Base-by-base conservation (phyloP, 148 eudicot genomes). In the Gaultheria prostrata region DNA sequence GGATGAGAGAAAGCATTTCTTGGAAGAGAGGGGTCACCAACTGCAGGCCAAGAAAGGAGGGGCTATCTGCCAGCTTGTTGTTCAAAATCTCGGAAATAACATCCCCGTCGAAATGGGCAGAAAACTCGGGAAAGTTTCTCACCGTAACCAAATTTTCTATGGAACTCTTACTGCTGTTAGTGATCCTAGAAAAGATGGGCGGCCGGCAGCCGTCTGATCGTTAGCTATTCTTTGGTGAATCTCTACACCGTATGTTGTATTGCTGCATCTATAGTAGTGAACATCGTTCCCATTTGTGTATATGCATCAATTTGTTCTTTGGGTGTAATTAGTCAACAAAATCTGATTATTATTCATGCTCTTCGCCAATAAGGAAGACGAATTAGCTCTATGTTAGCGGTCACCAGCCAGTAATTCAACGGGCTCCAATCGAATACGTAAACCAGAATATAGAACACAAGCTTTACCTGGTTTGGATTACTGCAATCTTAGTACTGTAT, bases 131-230 rank as follows among this genome's bases (percentile, higher is more conserved):
- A 87, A 77, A 63, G 71, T 33, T 59, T 65, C 48, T 39, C 70
- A 73, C 6, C 71, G 3, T 28, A 79, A 85, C 20, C 39, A 69
- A 26, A 88, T 85, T n/a, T 50, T 82, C 45, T 85, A 77, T 71
- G 99, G 99, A 50, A 86, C 84, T 26, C 94, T 96, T 21, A 94
- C 94, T 80, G 98, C 93, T 50, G 97, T 96, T 11, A 89, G 96
- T 86, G 94, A 94, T 32, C 75, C 75, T 45, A 70, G 75, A 45
- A 70, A 70, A 70, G 75, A 70, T 70, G 75, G 75, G 76, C 88
- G 82, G 76, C 98, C 97, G 71, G 98, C 99, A 63, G 94, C 93
- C 3, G 81, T 91, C 77, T 94, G 87, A 95, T 59, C 1, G 8
- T 39, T 0, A 26, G 63, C 54, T 21, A 6, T 1, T 48, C 21